These are phyloP conservation scores for Pseudogymnoascus pannorum DNA, from an alignment of 2,329 filamentous ascomycete genomes.

Conservation along the genomic window DNA sequence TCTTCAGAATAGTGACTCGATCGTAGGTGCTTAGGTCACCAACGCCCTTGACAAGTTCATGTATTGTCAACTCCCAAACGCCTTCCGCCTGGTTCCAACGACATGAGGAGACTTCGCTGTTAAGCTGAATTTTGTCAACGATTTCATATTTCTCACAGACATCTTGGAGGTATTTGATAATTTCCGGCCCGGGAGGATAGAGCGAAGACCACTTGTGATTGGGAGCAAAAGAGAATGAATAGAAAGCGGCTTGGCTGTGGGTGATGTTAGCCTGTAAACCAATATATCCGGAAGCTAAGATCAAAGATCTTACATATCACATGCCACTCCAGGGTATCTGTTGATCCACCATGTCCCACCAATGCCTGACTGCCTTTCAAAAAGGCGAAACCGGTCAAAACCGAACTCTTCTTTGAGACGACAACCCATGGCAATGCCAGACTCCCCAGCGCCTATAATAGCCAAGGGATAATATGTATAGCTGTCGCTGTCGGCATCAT, in stretches of 20 bases:
- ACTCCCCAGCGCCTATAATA: constrained; percentile 51
- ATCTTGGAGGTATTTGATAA: constrained; percentile 43
- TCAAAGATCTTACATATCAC: constrained; percentile 37
- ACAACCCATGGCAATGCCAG: constrained; percentile 53
- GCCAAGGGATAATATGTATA: constrained; percentile 43
- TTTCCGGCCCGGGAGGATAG: constrained; percentile 41
- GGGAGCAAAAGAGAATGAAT: constrained; percentile 48
- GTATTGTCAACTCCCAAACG: constrained; percentile 47
- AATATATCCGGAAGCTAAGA: not conserved
- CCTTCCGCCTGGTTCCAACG: constrained; percentile 46
- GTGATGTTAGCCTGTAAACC: constrained; percentile 14
- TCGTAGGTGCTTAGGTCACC: constrained; percentile 46
- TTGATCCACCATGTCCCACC: constrained; percentile 57
- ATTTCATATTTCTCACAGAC: constrained; percentile 46
- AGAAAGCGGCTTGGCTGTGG: constrained; percentile 45
- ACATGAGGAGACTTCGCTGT: constrained; percentile 47
- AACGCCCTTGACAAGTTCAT: constrained; percentile 42
- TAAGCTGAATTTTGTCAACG: constrained; percentile 50
- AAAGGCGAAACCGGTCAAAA: constrained; percentile 51
- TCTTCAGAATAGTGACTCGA: constrained; percentile 35
- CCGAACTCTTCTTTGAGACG: constrained; percentile 45
- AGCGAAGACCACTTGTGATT: constrained; percentile 45
- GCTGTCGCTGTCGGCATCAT: constrained; percentile 31
- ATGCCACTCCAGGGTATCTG: constrained; percentile 46
- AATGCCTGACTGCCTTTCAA: constrained; percentile 48